phyloP scores from a whole-genome alignment of 2,329 filamentous ascomycete species.

The Gyromitra esculenta region DNA sequence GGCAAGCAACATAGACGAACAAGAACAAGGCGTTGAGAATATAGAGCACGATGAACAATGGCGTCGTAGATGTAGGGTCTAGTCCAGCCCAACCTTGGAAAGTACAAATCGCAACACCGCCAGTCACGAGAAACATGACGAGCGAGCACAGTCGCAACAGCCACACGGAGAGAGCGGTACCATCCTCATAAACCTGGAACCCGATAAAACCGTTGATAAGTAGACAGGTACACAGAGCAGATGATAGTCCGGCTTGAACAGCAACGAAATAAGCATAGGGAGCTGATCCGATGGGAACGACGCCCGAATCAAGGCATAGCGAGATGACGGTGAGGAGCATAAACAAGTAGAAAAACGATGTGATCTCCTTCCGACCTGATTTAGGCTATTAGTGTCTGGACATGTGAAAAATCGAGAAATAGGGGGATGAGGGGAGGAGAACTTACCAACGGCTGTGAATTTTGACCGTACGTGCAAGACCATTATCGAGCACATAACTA shows the following conservation, averaged over 20 bases:
- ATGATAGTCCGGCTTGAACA: conserved; percentile 83
- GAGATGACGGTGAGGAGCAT: conserved; percentile 89
- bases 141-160: conserved; percentile 81
- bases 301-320: conserved; percentile 89
- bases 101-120: conserved; percentile 86
- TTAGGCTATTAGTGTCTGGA: conserved; percentile 31
- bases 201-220: conserved; percentile 98
- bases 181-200: conserved; percentile 98
- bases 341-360: conserved; percentile 97
- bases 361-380: conserved; percentile 72
- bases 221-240: conserved; percentile 85
- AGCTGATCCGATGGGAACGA: conserved; percentile 81
- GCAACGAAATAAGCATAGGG: conserved; percentile 93
- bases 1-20: conserved; percentile 84
- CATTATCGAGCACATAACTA: conserved; percentile 96
- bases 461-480: conserved; percentile 96
- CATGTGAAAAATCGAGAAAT: conserved; percentile 26
- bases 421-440: conserved; percentile 19
- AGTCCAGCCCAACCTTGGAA: conserved; percentile 93
- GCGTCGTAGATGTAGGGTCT: conserved; percentile 83
- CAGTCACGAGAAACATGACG: conserved; percentile 84
- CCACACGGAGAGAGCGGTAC: conserved; percentile 93
- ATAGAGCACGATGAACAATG: conserved; percentile 91
- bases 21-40: conserved; percentile 88
- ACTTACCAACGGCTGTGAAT: conserved; percentile 93